These are phyloP conservation scores for Neocallimastix lanati DNA, from an alignment of 192 early-diverging fungal genomes.

Conservation along the genomic window DNA sequence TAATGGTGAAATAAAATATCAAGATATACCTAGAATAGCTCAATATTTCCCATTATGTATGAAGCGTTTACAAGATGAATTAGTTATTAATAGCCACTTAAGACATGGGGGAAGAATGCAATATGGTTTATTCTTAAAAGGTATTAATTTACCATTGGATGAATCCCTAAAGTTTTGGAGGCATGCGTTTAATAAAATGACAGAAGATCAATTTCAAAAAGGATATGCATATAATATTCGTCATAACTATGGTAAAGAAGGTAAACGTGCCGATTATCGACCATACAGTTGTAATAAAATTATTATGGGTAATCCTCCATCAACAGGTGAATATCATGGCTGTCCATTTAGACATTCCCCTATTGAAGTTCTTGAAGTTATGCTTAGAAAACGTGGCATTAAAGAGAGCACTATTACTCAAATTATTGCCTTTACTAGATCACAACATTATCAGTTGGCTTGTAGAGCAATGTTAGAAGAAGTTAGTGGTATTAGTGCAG, in stretches of 20 bases:
- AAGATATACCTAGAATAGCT: constrained; percentile 18
- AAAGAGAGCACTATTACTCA: constrained; percentile 39
- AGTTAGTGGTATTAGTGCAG: constrained; percentile 15
- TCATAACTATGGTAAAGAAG: constrained; percentile 91
- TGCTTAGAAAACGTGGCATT: constrained; percentile 36
- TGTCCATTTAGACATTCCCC: constrained; percentile 85
- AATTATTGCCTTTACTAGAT: constrained; percentile 40
- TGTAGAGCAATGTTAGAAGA: constrained; percentile 79
- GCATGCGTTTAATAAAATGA: constrained; percentile 52
- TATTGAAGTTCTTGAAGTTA: constrained; percentile 32
- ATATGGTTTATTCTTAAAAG: constrained; percentile 87
- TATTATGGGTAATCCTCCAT: constrained; percentile 61
- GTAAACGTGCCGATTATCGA: constrained; percentile 59
- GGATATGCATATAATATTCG: constrained; percentile 86
- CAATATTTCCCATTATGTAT: constrained; percentile 83
- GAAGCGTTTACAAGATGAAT: constrained; percentile 53
- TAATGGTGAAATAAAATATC: constrained; percentile 39
- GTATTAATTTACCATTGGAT: constrained; percentile 68
- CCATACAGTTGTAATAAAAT: constrained; percentile 69
- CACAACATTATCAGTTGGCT: constrained; percentile 79
- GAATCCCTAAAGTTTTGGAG: constrained; percentile 89
- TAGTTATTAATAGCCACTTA: constrained; percentile 58
- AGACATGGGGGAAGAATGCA: constrained; percentile 78
- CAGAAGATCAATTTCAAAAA: constrained; percentile 84
- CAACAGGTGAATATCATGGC: constrained; percentile 74